Conservation (phyloP, 345 rosid genomes). For the Euclidium syriacum region DNA sequence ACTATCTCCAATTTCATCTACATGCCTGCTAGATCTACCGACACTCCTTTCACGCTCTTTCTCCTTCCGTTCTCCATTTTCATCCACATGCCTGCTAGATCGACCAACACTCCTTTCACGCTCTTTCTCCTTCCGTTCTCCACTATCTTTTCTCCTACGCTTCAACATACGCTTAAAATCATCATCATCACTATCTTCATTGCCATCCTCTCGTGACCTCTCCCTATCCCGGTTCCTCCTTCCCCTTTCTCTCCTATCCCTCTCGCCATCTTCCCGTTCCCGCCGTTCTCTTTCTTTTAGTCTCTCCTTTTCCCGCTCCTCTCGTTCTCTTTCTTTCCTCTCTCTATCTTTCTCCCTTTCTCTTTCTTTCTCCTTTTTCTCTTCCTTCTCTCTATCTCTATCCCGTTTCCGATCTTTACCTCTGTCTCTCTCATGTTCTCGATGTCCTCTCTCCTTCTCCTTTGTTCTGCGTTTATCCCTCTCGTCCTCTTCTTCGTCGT, state of each 20-base stretch:
- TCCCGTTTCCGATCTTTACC: conserved; percentile 28
- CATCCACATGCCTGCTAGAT: no score
- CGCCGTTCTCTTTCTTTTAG: conserved; percentile 34
- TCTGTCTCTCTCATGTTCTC: conserved; percentile 34
- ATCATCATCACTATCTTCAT: conserved; percentile 59
- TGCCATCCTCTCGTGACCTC: conserved; percentile 46
- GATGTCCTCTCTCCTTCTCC: conserved; percentile 32
- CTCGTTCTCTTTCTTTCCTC: conserved; percentile 31
- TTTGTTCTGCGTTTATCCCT: conserved; percentile 37
- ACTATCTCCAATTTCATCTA: conserved; percentile 49
- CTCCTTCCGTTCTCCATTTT: conserved; percentile 56
- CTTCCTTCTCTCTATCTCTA: conserved; percentile 28
- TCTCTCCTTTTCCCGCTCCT: conserved; percentile 30
- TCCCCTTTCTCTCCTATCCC: conserved; percentile 43
- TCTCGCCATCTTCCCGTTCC: conserved; percentile 33
- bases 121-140: no score
- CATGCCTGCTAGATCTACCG: conserved; percentile 51
- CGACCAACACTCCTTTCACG: no score
- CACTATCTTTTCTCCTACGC: conserved; percentile 53
- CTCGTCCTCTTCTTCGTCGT: conserved; percentile 37
- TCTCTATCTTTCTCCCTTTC: conserved; percentile 32
- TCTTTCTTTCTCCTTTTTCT: conserved; percentile 27
- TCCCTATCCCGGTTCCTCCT: conserved; percentile 55
- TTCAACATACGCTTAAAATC: conserved; percentile 44
- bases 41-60: conserved; percentile 54